Base-by-base conservation (phyloP, 495 filamentous ascomycete species). In the Podospora bellae-mahoneyi region DNA sequence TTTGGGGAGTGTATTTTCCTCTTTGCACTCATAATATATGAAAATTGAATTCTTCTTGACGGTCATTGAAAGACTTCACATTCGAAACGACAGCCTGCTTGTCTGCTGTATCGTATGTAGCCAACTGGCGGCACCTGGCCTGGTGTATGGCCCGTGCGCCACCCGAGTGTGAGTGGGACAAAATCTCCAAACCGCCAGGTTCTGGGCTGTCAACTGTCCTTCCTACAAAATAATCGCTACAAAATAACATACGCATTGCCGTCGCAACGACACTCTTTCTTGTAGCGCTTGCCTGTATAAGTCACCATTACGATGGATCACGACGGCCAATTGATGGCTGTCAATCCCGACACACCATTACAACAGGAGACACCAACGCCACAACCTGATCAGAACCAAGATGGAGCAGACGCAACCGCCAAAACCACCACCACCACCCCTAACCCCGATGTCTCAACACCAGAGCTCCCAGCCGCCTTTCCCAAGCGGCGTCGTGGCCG, bases 401-500 rank as follows among this genome's bases (percentile, higher is more conserved):
- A 48, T 48, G 13, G 10, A 48, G 7, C 39, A 48, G 39, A 48
- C 9, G n/a, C 56, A 58, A n/a, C 56, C 56, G 56, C 56, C 15
- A 58, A 27, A 20, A 61, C 39, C 39, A 48, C 9, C 9, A 48
- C 39, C 15, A 48, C 9, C 39, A 48, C 39, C 39, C 39, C 39
- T 48, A 48, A 48, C 39, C 9, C 32, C 4, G 60, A 55, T 16
- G n/a, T 28, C 9, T 56, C 27, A 34, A n/a, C 55, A 20, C 6
- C 19, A 15, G 66, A 71, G 6, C 61, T 76, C 18, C 76, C 73
- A 5, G 34, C 69, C 9, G 64, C 73, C 10, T 77, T 78, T 44
- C 73, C 75, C 34, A 75, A 75, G 66, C 74, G 73, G 34, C 73
- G 76, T 26, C 75, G 76, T 2, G 76, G 76, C 23, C 73, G 76